Evolutionary conservation across 257 asterid genomes (phyloP), one percentile per base, ranked within the genome.

Genomic region (Salvia rosmarinus): DNA sequence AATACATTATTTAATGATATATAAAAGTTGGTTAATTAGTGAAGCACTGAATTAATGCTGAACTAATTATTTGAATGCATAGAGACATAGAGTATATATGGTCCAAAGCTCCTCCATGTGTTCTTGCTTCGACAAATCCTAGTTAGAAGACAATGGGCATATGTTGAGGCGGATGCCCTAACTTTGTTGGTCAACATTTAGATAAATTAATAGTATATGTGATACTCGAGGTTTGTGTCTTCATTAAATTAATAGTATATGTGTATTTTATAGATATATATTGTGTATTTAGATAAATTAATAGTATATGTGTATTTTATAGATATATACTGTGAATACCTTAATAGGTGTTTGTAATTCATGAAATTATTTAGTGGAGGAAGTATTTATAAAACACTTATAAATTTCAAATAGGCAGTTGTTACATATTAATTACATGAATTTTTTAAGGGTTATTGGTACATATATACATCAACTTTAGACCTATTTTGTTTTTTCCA

Each of bases 61-160:
- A 4, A 43, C 75, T 73, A 47, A 58, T 57, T 70, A 47, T 59
- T 60, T 64, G 11, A 4, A 34, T 71, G 51, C n/a, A 25, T 61
- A 54, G 40, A 70, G 44, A 25, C 44, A 39, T 8, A 39, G 10
- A 39, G 44, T 7, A 39, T 39, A 74, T 78, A 58, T 68, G 54
- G 82, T 81, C 75, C 74, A 81, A 75, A 80, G 76, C 68, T 79
- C 65, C 37, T 23, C 77, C 89, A 79, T 82, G 85, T 77, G 84
- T 60, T 70, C 10, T 49, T 64, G 51, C 42, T 72, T 55, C 25
- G 71, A 47, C 69, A 66, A 61, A 64, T 51, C 25, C 65, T 62
- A 64, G 25, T 76, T 55, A 14, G 47, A 35, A 65, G 14, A 70
- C 37, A 39, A 47, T 28, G 39, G 9, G 25, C 57, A 30, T 13